Evolutionary conservation across 2,329 filamentous ascomycete species (phyloP), one percentile per base, ranked within the genome.

Genomic region (Cercospora sesami): DNA sequence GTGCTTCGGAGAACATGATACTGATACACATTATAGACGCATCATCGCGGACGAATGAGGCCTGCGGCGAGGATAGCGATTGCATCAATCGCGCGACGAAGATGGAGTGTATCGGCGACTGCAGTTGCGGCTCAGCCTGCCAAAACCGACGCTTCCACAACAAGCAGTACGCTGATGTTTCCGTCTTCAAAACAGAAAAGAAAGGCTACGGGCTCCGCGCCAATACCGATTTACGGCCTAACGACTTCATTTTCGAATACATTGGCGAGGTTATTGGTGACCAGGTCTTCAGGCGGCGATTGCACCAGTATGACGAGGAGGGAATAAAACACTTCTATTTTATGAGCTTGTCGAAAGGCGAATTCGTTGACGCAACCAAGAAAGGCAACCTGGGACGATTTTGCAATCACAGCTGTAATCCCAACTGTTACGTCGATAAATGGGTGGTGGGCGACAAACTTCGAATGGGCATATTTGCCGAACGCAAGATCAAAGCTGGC

Each of bases 301-400:
- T 96, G 89, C 83, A 93, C 45, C 91, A 96, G 76, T 99, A 99
- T 80, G 93, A 97, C 77, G 87, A 95, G 59, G 93, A 98, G 79
- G 94, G 94, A 69, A 97, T 99, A 85, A 97, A 96, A 80, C 95
- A 99, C 81, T 99, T 99, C 80, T 99, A 99, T 81, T 99, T 99
- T 83, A 99, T 99, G 95, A 98, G 95, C 30, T 89, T 99, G 70
- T 96, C 89, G 77, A 96, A 96, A 79, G 92, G 90, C 76, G 95
- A 98, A 79, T 99, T 98, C 77, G 93, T 99, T 68, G 95, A 99
- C 81, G 95, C 95, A 23, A 99, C 95, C 9, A 96, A 95, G 78
- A 96, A 93, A 79, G 95, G 95, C 61, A 98, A 98, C 74, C 86
- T 99, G 5, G 95, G 94, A 62, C 90, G 95, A 31, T 99, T 99